Percentiles rank a stretch among this genome's conserved stretches.
These are phyloP conservation scores for Rhodotorula toruloides DNA, from an alignment of 768 basidiomycete species.

Conservation along the genomic window DNA sequence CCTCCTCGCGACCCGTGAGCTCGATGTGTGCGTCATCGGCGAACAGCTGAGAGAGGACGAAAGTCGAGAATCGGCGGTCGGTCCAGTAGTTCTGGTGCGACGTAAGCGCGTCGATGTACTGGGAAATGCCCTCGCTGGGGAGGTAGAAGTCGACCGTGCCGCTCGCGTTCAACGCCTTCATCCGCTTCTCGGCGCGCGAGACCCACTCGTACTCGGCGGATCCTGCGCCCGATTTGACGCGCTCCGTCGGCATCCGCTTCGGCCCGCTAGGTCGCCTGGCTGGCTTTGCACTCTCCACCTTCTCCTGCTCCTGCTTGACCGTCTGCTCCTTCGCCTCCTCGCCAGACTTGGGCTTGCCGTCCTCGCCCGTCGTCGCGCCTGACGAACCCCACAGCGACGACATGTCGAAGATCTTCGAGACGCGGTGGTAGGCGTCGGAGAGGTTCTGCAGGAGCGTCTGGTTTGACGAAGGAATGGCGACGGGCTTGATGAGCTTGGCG, in stretches of 20 bases:
- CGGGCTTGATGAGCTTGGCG: conserved; percentile 40
- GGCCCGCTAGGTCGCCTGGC: not conserved
- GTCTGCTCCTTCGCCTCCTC: conserved; percentile 13
- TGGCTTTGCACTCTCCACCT: not conserved
- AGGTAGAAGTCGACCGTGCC: conserved; percentile 34
- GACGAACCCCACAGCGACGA: conserved; percentile 33
- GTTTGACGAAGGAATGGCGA: conserved; percentile 37
- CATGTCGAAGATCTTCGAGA: conserved; percentile 32
- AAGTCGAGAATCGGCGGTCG: conserved; percentile 28
- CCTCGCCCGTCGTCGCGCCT: not conserved
- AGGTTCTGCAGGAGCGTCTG: conserved; percentile 37
- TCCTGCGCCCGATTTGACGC: conserved; percentile 25
- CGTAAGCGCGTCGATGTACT: conserved; percentile 16
- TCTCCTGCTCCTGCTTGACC: conserved; percentile 1
- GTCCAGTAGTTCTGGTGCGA: conserved; percentile 7
- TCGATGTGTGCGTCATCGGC: conserved; percentile 16
- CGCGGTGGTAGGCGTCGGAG: conserved; percentile 31
- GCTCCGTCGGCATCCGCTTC: conserved; percentile 34
- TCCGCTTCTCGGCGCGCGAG: conserved; percentile 35
- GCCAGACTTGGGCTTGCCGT: not conserved
- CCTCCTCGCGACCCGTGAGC: conserved; percentile 23
- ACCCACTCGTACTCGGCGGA: conserved; percentile 33
- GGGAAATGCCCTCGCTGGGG: conserved; percentile 31
- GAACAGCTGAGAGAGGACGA: conserved; percentile 32
- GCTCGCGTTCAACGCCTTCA: conserved; percentile 36